Evolutionary conservation across 1,284 basidiomycete genomes (phyloP).

Genomic region (Golubevia sp.): DNA sequence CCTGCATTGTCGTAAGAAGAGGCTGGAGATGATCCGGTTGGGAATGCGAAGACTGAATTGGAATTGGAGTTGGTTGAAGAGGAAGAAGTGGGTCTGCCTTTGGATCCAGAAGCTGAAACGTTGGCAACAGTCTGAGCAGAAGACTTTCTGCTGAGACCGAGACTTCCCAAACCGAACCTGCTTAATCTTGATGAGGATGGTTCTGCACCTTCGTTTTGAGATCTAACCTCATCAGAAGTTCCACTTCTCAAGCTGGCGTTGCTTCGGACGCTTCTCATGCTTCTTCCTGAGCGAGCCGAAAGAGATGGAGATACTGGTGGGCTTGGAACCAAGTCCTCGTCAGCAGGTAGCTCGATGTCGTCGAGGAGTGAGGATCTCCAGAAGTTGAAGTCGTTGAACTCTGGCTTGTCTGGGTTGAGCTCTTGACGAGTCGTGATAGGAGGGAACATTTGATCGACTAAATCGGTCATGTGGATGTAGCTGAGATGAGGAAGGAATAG

Average conservation of each 20-base stretch:
- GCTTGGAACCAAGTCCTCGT: conserved; percentile 73
- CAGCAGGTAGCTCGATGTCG: conserved; percentile 71
- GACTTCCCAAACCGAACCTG: conserved; percentile 34
- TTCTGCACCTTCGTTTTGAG: conserved; percentile 1
- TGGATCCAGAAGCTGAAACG: neutral
- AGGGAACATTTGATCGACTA: conserved; percentile 99
- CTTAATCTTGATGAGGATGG: conserved; percentile 19
- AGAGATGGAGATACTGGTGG: conserved; percentile 79
- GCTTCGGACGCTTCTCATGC: conserved; percentile 10
- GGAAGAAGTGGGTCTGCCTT: neutral
- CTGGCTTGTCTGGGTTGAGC: conserved; percentile 68
- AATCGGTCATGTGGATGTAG: conserved; percentile 95
- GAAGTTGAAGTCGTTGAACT: conserved; percentile 96
- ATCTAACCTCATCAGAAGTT: conserved; percentile 1
- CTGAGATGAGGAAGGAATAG: conserved; percentile 60
- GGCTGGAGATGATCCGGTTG: no score
- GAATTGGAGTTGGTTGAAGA: no score
- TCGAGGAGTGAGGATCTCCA: conserved; percentile 76
- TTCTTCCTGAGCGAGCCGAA: conserved; percentile 79
- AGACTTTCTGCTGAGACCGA: conserved; percentile 20
- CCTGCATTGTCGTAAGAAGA: no score
- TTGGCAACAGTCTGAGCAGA: conserved; percentile 12
- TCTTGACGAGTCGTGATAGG: conserved; percentile 79
- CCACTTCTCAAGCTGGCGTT: conserved; percentile 17
- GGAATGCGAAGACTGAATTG: no score